Evolutionary conservation across 1,139 yeast species (phyloP), one percentile per base, ranked within the genome.

Genomic region (Yamadazyma jaroonii): DNA sequence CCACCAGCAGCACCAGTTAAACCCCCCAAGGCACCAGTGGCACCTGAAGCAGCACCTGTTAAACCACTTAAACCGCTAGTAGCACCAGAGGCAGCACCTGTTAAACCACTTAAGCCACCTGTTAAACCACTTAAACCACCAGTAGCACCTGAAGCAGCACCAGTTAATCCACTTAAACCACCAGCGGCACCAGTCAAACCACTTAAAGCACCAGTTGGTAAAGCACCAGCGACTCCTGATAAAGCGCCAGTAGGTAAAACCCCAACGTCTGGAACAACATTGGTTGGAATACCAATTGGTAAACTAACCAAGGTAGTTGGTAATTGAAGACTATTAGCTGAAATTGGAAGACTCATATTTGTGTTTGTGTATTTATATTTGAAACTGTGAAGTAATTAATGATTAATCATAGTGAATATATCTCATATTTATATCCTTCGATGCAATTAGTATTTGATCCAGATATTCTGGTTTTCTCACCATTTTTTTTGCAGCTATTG

Each of bases 301-400:
- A 17, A 37, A 25, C 42, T 31, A 25, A 40, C 39, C 12, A 27
- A 29, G 14, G 31, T 40, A 37, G 41, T 12, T 28, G 38, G 37
- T 17, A 17, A 17, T 17, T 17, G 20, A 17, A 17, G 20, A 17
- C 20, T 6, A 6, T 17, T 17, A 17, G 20, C 20, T 17, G 20
- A 17, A 17, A 17, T 17, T 17, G 20, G 20, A 17, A 17, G 20
- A 17, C 20, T 17, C 20, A 17, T 17, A 17, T 17, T 17, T 17
- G n/a, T n/a, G n/a, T n/a, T n/a, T n/a, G n/a, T 23, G 25, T n/a
- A 25, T 25, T 25, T 12, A 25, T 25, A 3, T 25, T 25, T 25
- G 27, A 25, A 23, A 17, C 20, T 17, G 20, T 17, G 4, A 17
- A 17, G 20, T 17, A 4, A 6, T 17, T 17, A 17, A 17, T 17